Conservation (phyloP, 164 flowering plant species). For the Taxillus chinensis region DNA sequence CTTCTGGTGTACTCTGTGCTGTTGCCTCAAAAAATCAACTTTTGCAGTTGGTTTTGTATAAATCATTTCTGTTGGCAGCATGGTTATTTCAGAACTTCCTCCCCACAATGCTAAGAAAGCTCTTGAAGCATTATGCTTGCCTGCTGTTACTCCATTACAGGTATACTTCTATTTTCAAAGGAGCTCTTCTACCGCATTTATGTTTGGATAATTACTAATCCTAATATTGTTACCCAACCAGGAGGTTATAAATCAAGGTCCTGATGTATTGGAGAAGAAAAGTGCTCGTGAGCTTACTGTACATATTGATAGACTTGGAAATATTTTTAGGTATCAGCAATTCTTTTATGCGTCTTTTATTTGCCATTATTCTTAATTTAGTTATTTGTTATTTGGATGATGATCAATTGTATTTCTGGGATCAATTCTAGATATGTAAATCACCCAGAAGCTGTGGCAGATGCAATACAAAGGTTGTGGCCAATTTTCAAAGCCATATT, state of each 20-base stretch:
- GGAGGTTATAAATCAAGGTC: slow-evolving; percentile 77
- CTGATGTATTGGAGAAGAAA: slow-evolving; percentile 53
- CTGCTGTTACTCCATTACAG: slow-evolving; percentile 78
- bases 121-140: slow-evolving; percentile 76
- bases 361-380: not conserved
- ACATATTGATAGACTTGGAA: slow-evolving; percentile 88
- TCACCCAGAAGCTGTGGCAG: slow-evolving; percentile 97
- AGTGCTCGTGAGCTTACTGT: slow-evolving; percentile 77
- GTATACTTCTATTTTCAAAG: slow-evolving; percentile 22
- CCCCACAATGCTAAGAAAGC: slow-evolving; percentile 84
- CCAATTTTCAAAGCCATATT: slow-evolving; percentile 86
- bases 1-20: not conserved
- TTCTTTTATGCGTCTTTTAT: not conserved
- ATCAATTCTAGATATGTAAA: slow-evolving; percentile 60
- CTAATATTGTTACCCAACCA: slow-evolving; percentile 22
- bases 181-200: not conserved
- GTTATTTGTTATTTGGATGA: not conserved
- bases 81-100: slow-evolving; percentile 93
- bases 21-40: not conserved
- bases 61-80: slow-evolving; percentile 35
- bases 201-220: not conserved
- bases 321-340: slow-evolving; percentile 62
- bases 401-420: slow-evolving; percentile 8
- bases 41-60: not conserved
- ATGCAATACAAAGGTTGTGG: slow-evolving; percentile 92